phyloP scores from a whole-genome alignment of 352 stramenopile species.

The Globisporangium cystogenes region DNA sequence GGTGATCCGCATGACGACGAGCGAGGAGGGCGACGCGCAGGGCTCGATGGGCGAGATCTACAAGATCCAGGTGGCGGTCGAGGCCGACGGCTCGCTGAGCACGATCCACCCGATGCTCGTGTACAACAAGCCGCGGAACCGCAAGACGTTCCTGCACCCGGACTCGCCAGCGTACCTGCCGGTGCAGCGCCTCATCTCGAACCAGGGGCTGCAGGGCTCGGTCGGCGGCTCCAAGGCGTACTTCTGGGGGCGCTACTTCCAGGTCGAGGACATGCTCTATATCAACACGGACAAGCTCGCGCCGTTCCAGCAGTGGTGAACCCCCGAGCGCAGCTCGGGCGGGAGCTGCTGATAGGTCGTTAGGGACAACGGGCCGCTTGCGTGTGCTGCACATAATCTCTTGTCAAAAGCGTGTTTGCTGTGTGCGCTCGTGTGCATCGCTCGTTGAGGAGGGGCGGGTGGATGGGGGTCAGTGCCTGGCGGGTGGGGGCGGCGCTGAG shows the following conservation, averaged over 20 bases:
- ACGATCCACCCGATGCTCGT: slow-evolving; percentile 82
- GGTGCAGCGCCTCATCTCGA: slow-evolving; percentile 55
- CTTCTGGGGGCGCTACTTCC: slow-evolving; percentile 84
- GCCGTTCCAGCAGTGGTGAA: slow-evolving; percentile 74
- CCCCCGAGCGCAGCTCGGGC: neutral
- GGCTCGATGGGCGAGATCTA: slow-evolving; percentile 84
- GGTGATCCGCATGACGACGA: slow-evolving; percentile 82
- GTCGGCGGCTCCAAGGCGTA: slow-evolving; percentile 80
- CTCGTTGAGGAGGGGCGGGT: too few relatives aligned
- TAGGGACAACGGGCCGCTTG: too few relatives aligned
- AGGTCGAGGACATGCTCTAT: slow-evolving; percentile 82
- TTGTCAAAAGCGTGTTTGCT: too few relatives aligned
- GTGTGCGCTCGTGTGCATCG: too few relatives aligned
- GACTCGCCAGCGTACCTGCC: slow-evolving; percentile 73
- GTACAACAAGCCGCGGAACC: slow-evolving; percentile 84
- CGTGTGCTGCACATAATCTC: too few relatives aligned
- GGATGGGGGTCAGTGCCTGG: too few relatives aligned
- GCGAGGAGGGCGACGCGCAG: slow-evolving; percentile 57
- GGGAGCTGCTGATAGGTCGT: too few relatives aligned
- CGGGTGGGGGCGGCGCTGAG: too few relatives aligned
- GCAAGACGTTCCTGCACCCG: slow-evolving; percentile 85
- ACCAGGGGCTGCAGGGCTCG: slow-evolving; percentile 44
- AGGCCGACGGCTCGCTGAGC: slow-evolving; percentile 49
- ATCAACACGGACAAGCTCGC: slow-evolving; percentile 83
- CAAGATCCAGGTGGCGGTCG: slow-evolving; percentile 86